Conservation (phyloP, 495 filamentous ascomycete genomes). For the Pseudevernia furfuracea region DNA sequence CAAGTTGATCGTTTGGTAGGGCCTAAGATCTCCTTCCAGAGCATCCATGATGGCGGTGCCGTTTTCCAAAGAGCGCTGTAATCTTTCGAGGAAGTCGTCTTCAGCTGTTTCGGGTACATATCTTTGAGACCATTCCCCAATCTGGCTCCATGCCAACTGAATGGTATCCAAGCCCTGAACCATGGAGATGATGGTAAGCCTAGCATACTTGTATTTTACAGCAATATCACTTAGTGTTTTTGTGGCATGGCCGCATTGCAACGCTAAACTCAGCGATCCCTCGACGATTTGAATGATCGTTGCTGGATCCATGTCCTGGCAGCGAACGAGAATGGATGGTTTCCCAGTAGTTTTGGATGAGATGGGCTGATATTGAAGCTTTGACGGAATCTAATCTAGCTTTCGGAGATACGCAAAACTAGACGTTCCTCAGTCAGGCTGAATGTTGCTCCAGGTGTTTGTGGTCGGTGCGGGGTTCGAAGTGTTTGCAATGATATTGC, state of each 20-base stretch:
- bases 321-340: background rate
- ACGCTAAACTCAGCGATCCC: constrained; percentile 1
- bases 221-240: background rate
- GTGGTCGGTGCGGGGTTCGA: background rate
- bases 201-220: constrained; percentile 36
- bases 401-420: background rate
- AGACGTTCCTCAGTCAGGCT: background rate
- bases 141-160: constrained; percentile 34
- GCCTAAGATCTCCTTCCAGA: constrained; percentile 34
- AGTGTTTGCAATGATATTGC: background rate
- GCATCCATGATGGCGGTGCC: constrained; percentile 37
- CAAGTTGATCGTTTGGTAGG: constrained; percentile 8
- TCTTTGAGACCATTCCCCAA: constrained; percentile 33
- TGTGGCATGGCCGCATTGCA: background rate
- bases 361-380: background rate
- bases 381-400: background rate
- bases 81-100: constrained; percentile 26
- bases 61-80: constrained; percentile 36
- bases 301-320: constrained; percentile 8
- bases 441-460: background rate
- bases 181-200: constrained; percentile 37
- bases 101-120: constrained; percentile 10
- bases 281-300: background rate
- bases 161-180: constrained; percentile 36
- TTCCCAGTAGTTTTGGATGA: background rate